Conservation (phyloP, 495 filamentous ascomycete genomes). For the Apodospora peruviana region DNA sequence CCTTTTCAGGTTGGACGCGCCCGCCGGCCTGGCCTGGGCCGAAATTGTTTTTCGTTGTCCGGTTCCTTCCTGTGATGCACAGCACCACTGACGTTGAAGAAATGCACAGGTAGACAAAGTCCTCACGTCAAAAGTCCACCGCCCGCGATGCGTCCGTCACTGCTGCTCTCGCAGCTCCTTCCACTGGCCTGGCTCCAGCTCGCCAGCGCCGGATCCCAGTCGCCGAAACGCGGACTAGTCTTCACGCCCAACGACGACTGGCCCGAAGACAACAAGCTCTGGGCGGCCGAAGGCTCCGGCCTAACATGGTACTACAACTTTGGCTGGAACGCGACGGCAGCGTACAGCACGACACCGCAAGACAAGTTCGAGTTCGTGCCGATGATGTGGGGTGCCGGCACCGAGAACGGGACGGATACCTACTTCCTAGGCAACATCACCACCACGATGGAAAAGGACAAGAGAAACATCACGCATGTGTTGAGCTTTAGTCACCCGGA, state of each 20-base stretch:
- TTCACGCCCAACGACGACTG: conserved; percentile 40
- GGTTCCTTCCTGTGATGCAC: too few species aligned
- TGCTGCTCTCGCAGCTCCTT: too few species aligned
- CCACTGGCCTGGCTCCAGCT: not conserved
- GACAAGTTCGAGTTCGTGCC: conserved; percentile 54
- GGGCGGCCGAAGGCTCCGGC: conserved; percentile 36
- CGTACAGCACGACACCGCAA: conserved; percentile 27
- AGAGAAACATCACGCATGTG: conserved; percentile 49
- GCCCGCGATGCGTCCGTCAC: too few species aligned
- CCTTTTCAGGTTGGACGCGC: too few species aligned
- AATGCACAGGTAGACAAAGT: too few species aligned
- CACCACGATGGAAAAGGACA: conserved; percentile 33
- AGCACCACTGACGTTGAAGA: too few species aligned
- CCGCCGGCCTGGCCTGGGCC: too few species aligned
- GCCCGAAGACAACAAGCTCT: conserved; percentile 47
- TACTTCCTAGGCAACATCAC: conserved; percentile 44
- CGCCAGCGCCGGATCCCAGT: not conserved
- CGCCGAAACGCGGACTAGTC: conserved; percentile 55
- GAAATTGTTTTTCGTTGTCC: too few species aligned
- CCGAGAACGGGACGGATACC: conserved; percentile 31
- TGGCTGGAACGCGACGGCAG: conserved; percentile 33
- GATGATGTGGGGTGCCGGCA: conserved; percentile 55
- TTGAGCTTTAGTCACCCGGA: conserved; percentile 66
- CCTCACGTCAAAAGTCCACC: too few species aligned
- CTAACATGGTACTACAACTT: conserved; percentile 74